Evolutionary conservation across 2,329 filamentous ascomycete genomes (phyloP).

Genomic region (Stromatinia cepivora): DNA sequence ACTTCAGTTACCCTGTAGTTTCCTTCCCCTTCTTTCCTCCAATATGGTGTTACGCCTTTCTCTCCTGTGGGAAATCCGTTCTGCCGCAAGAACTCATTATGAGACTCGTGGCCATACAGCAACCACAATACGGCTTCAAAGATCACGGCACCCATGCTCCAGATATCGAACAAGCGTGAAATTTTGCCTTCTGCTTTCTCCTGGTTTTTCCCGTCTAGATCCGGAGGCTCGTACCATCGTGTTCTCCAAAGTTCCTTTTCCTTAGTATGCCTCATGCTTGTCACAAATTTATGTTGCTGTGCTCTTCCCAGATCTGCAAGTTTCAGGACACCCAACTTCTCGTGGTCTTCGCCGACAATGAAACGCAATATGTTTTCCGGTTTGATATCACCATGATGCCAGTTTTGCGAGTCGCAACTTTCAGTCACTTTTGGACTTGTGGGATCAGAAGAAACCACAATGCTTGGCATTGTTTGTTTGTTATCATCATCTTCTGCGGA

Average conservation of each 20-base stretch:
- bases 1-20: background rate
- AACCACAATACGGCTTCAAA: slow-evolving; percentile 15
- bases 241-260: slow-evolving; percentile 3
- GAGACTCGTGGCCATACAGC: background rate
- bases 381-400: slow-evolving; percentile 6
- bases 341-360: background rate
- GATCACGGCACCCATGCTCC: slow-evolving; percentile 12
- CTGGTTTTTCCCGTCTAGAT: background rate
- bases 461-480: background rate
- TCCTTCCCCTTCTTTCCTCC: background rate
- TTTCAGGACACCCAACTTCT: background rate
- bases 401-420: background rate
- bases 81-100: background rate
- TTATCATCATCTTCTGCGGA: background rate
- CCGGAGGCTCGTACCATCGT: slow-evolving; percentile 8
- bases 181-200: background rate
- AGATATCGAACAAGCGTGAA: slow-evolving; percentile 11
- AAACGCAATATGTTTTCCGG: slow-evolving; percentile 7
- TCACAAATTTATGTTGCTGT: slow-evolving; percentile 10
- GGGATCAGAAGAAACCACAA: background rate
- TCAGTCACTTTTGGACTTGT: background rate
- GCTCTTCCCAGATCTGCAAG: slow-evolving; percentile 18
- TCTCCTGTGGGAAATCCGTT: background rate
- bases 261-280: background rate
- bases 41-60: background rate